Base-by-base conservation (phyloP, 306 rosid genomes). In the Pueraria montana region DNA sequence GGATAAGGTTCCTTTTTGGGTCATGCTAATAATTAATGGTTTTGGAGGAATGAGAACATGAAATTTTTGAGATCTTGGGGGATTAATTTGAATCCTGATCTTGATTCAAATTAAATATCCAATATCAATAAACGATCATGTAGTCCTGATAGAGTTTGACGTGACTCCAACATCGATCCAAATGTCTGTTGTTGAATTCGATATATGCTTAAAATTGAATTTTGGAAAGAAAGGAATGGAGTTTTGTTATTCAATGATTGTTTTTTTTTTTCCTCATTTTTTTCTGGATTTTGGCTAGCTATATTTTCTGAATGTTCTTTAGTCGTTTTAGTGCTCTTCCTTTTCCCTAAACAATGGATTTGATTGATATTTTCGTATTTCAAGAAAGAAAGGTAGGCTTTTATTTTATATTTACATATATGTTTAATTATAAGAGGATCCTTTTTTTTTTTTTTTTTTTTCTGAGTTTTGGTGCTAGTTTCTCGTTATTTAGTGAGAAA, bases 401-500 rank as follows among this genome's bases (percentile, higher is more conserved):
- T n/a, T 59, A 18, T n/a, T n/a, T n/a, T n/a, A n/a, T 65, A 6
- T 8, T 8, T 34, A 16, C 5, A 32, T 20, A 18, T 45, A 23
- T 43, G 12, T 49, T 62, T 46, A 49, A 38, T 40, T 49, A 27
- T 43, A 23, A 52, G 61, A 63, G 5, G 18, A 2, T 1, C 4
- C 34, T 4, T 30, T 1, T n/a, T 12, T 49, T 10, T 67, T 45
- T 18, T 50, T n/a, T 11, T 30, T 32, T 48, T 40, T 61, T 21
- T 58, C 11, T 17, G 62, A 61, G 42, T 79, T 88, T 74, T 66
- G 84, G 72, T 72, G 53, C 73, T n/a, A n/a, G n/a, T n/a, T 78
- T 67, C 79, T 66, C 21, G 27, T 49, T 82, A 64, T 76, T 77
- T 42, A 76, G 66, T n/a, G 48, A 64, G 8, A 78, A 77, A 77